A percentile compares a stretch with the other conserved stretches of the same genome.
Conservation (phyloP, 2,329 filamentous ascomycete genomes). For the Talaromyces sp. region DNA sequence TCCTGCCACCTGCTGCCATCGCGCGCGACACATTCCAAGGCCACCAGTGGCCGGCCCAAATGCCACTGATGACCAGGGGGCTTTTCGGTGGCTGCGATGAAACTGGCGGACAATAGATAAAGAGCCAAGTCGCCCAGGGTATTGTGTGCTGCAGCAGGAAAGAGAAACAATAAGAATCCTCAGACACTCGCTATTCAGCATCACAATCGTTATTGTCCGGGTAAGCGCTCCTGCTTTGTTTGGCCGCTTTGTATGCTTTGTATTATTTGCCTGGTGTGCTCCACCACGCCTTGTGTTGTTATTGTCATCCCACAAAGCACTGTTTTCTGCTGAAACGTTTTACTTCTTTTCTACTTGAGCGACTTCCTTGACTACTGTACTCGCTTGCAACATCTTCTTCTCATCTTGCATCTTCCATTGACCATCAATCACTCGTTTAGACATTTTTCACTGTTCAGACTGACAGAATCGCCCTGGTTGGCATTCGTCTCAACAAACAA, state of each 20-base stretch:
- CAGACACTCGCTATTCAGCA: not conserved
- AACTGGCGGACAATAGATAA: not conserved
- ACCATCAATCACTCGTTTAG: not conserved
- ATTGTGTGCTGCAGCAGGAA: not conserved
- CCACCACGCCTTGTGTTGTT: not conserved
- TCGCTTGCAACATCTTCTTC: not conserved
- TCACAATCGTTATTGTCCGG: not conserved
- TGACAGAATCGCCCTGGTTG: conserved; percentile 9
- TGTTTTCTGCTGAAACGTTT: not conserved
- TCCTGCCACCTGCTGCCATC: not conserved
- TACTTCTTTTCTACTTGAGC: not conserved
- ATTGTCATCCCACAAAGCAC: not conserved
- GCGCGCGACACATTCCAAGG: not conserved
- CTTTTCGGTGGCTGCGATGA: not conserved
- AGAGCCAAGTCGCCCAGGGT: not conserved
- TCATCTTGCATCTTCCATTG: not conserved
- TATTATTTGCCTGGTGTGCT: not conserved
- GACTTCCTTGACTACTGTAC: not conserved
- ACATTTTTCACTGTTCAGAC: not conserved
- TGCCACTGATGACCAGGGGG: not conserved
- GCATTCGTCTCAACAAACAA: conserved; percentile 17
- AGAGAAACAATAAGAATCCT: not conserved
- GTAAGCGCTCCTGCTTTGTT: not conserved
- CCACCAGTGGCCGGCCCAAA: not conserved
- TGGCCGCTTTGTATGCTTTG: not conserved